Evolutionary conservation across 805 yeast species (phyloP), one percentile per base, ranked within the genome.

Genomic region (Lachancea mirantina): DNA sequence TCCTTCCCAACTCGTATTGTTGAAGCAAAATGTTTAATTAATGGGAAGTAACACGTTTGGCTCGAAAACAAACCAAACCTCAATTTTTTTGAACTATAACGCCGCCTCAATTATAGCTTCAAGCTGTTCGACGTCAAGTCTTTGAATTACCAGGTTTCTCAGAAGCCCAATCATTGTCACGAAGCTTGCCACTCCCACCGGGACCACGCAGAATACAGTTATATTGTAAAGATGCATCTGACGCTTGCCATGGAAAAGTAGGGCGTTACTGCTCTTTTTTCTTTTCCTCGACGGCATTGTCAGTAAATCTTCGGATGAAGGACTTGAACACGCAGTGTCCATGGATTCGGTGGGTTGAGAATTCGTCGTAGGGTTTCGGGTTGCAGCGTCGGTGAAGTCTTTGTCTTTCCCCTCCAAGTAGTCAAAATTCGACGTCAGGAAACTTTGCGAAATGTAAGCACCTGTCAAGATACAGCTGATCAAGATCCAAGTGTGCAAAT

Each of bases 181-280:
- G 49, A 92, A 89, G 46, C 96, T 84, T 4, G 97, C 96, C 39
- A 89, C 50, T 0, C 98, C 97, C 11, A 89, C 85, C 0, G 98
- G 98, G n/a, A 89, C 96, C 24, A 89, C 98, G 2, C 97, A 96
- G 62, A 84, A 89, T 2, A 89, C 96, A 1, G 83, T 85, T 30
- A 92, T 83, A 45, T 82, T 84, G 56, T 85, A 84, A 35, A 88
- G 67, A 54, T 89, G 94, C 39, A 88, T 83, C 21, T 87, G 78
- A 34, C 95, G 68, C 24, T 50, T 55, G 21, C 42, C 46, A 9
- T 52, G 41, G 26, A 52, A 50, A 26, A 42, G 47, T 35, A 47
- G 42, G 8, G 34, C 40, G 18, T 39, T 41, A 11, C 38, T 39
- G 8, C 74, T 69, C 36, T 57, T 59, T 43, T 63, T 40, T 28